Percentiles rank a stretch among this genome's conserved stretches.
phyloP scores from a whole-genome alignment of 2,329 filamentous ascomycete species.

The Fusarium foetens region DNA sequence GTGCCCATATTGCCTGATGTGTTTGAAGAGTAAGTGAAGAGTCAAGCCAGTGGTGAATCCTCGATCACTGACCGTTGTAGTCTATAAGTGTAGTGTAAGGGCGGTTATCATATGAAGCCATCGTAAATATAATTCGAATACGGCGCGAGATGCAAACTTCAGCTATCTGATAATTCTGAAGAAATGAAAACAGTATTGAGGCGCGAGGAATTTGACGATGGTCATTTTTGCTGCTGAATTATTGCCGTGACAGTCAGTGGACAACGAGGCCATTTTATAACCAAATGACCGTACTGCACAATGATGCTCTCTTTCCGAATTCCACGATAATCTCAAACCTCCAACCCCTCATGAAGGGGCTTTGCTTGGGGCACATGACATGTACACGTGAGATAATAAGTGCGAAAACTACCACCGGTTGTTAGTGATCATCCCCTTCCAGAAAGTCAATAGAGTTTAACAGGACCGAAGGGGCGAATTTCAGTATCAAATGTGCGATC shows the following conservation, averaged over 20 bases:
- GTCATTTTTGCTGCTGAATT: background rate
- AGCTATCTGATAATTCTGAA: accelerated
- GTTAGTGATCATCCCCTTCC: background rate
- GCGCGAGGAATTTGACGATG: too few species aligned
- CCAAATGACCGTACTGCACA: background rate
- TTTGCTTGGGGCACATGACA: background rate
- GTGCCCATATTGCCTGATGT: background rate
- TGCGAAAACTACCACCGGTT: background rate
- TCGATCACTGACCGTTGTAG: background rate
- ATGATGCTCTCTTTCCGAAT: background rate
- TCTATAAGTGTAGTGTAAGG: background rate
- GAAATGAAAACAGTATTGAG: too few species aligned
- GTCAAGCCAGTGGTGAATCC: accelerated
- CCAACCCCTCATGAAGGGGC: background rate
- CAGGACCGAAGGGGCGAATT: background rate
- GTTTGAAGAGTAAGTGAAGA: background rate
- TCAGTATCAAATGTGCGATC: background rate
- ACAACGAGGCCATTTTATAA: accelerated
- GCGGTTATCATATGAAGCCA: background rate
- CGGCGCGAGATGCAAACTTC: too few species aligned
- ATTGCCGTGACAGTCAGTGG: accelerated
- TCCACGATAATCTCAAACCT: background rate
- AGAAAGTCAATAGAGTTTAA: background rate
- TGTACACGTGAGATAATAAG: background rate
- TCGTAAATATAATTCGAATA: accelerated